These are phyloP conservation scores for Penicillium longicatenatum DNA, from an alignment of 495 filamentous ascomycete species.

Conservation along the genomic window DNA sequence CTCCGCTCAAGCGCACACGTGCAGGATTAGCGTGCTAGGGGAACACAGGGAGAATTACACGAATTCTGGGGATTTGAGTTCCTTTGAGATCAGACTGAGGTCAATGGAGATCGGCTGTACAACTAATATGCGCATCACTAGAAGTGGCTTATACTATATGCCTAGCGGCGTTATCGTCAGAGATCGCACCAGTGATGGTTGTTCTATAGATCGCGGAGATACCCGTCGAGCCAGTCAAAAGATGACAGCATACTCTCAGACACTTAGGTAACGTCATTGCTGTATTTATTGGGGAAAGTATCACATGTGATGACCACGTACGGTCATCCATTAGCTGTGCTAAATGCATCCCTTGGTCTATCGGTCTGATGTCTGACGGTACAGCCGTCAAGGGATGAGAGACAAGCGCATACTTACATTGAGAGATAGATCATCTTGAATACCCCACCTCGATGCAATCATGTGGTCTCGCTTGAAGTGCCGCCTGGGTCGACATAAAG, in stretches of 20 bases:
- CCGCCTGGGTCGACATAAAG: too few relatives aligned
- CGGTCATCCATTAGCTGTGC: too few relatives aligned
- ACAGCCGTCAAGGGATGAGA: not conserved
- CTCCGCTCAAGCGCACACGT: not conserved
- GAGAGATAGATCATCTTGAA: not conserved
- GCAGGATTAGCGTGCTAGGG: conserved; percentile 6
- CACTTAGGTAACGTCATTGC: not conserved
- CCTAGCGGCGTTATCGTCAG: not conserved
- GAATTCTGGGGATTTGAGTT: not conserved
- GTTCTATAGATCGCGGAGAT: not conserved
- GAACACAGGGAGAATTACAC: conserved; percentile 8
- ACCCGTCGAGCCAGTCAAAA: not conserved
- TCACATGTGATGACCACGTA: not conserved
- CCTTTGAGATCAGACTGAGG: conserved; percentile 6
- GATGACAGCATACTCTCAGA: not conserved
- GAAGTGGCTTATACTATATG: not conserved
- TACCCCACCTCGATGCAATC: not conserved
- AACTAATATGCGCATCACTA: not conserved
- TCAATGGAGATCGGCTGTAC: not conserved
- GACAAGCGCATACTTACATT: not conserved
- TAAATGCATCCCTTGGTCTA: not conserved
- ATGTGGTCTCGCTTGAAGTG: not conserved
- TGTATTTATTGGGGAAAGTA: not conserved
- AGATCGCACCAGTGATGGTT: not conserved
- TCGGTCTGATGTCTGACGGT: not conserved